These are phyloP conservation scores for Aureobasidium sp. DNA, from an alignment of 2,329 filamentous ascomycete species.

Conservation along the genomic window DNA sequence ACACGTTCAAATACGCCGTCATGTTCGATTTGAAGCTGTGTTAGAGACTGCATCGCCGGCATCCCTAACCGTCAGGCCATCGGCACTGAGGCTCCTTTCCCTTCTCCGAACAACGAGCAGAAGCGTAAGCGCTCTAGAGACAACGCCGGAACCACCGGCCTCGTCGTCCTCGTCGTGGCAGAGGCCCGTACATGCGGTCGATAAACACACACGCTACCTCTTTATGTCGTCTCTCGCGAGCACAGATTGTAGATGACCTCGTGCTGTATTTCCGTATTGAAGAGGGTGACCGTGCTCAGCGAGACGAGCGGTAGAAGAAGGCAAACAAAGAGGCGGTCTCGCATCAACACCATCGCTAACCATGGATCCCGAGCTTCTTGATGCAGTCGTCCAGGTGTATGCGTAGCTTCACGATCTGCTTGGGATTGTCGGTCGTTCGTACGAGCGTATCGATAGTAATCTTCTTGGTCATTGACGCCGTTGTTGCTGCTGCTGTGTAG, in stretches of 20 bases:
- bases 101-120: conserved; percentile 71
- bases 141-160: conserved; percentile 78
- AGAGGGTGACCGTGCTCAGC: background rate
- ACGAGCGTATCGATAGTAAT: background rate
- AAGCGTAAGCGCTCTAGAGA: conserved; percentile 85
- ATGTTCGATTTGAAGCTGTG: no score
- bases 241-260: background rate
- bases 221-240: background rate
- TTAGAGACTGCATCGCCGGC: conserved; percentile 25
- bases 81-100: conserved; percentile 69
- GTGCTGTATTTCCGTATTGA: background rate
- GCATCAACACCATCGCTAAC: background rate
- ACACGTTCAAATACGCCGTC: no score
- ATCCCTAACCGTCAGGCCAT: conserved; percentile 32
- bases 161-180: conserved; percentile 48
- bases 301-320: background rate
- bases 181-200: conserved; percentile 44
- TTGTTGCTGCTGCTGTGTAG: background rate
- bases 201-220: background rate
- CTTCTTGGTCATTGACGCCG: background rate
- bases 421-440: background rate
- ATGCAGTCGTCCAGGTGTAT: background rate
- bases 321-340: background rate
- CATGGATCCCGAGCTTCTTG: background rate
- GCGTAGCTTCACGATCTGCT: background rate